A percentile compares a stretch with the other conserved stretches of the same genome.
Conservation (phyloP, 257 asterid genomes). For the Salvia hispanica region DNA sequence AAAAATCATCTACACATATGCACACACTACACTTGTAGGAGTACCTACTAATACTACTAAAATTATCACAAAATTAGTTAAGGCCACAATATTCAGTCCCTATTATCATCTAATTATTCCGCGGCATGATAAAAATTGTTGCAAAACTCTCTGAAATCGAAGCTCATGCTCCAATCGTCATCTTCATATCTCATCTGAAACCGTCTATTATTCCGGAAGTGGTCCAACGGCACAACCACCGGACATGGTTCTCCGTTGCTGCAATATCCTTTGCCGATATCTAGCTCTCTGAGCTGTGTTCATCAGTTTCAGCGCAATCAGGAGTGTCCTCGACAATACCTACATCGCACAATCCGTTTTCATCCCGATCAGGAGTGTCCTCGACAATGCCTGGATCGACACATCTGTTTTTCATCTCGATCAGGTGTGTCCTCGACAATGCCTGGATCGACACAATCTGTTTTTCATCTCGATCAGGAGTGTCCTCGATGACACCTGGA, state of each 20-base stretch:
- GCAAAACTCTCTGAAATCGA: background rate
- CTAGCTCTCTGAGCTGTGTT: constrained; percentile 19
- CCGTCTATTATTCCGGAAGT: no score
- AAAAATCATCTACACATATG: constrained; percentile 29
- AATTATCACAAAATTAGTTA: constrained; percentile 26
- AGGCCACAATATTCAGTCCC: constrained; percentile 21
- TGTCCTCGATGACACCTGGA: background rate
- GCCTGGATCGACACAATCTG: background rate
- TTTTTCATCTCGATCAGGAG: no score
- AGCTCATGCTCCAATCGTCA: background rate
- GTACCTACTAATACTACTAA: background rate
- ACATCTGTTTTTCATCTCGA: no score
- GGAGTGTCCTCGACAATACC: background rate
- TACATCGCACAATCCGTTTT: no score
- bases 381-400: no score
- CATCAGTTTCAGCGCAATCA: background rate
- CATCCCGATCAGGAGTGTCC: no score
- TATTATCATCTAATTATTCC: constrained; percentile 1
- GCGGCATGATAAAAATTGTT: background rate
- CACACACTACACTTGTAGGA: background rate
- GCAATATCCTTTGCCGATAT: constrained; percentile 13
- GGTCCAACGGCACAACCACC: no score
- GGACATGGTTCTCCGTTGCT: no score
- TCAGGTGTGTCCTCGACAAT: background rate
- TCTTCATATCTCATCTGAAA: no score